phyloP scores from a whole-genome alignment of 2,329 filamentous ascomycete species.

The Aureobasidium sp. region DNA sequence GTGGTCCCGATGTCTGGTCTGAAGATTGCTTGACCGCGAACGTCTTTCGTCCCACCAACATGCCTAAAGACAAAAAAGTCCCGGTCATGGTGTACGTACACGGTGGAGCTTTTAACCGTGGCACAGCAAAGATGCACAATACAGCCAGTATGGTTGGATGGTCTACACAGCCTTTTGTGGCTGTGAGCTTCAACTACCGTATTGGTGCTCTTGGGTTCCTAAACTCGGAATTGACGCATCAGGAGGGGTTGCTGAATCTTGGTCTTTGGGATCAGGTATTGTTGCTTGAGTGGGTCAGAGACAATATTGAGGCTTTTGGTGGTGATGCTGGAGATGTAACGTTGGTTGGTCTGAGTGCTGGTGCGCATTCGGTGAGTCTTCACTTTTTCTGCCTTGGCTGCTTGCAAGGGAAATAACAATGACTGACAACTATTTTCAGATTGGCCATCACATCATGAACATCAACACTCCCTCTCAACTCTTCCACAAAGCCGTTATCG shows the following conservation, averaged over 20 bases:
- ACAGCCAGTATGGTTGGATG: conserved; percentile 56
- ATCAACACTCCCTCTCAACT: conserved; percentile 31
- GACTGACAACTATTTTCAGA: conserved; percentile 26
- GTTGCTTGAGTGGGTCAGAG: conserved; percentile 35
- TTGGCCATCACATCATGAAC: conserved; percentile 61
- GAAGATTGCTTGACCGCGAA: conserved; percentile 58
- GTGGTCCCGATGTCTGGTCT: conserved; percentile 3
- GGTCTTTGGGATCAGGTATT: conserved; percentile 20
- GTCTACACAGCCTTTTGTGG: conserved; percentile 31
- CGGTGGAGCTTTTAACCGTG: conserved; percentile 51
- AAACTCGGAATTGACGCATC: conserved; percentile 45
- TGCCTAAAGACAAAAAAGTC: conserved; percentile 29
- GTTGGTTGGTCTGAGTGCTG: conserved; percentile 68
- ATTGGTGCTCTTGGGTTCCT: conserved; percentile 64
- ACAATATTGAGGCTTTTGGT: conserved; percentile 35
- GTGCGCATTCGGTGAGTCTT: conserved; percentile 52
- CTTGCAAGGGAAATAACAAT: no score
- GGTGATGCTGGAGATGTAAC: conserved; percentile 34
- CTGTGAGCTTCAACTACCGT: conserved; percentile 33
- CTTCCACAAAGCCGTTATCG: conserved; percentile 42
- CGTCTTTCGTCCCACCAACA: conserved; percentile 44
- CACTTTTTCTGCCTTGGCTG: no score
- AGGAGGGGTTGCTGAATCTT: conserved; percentile 43
- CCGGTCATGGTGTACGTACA: conserved; percentile 56
- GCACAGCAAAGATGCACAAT: conserved; percentile 49